These are phyloP conservation scores for Arabidopsis arenosa DNA, from an alignment of 345 rosid genomes.

Conservation along the genomic window DNA sequence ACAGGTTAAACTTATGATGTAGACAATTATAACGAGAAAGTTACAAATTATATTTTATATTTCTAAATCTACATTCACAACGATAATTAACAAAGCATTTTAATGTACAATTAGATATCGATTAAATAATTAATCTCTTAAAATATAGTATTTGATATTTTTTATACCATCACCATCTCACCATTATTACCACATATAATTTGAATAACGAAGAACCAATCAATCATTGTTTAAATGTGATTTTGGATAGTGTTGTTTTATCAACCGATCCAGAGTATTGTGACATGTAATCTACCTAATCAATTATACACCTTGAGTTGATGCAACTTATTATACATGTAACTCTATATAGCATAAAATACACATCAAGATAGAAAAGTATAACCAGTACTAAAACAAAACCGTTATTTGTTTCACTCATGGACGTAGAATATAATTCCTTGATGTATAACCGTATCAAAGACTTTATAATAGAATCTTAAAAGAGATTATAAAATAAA, in stretches of 20 bases:
- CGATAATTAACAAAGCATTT: slow-evolving; percentile 3
- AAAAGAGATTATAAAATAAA: background rate
- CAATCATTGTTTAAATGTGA: slow-evolving; percentile 29
- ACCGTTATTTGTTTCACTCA: background rate
- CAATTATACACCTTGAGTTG: slow-evolving; percentile 20
- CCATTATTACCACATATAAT: slow-evolving; percentile 4
- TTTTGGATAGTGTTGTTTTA: slow-evolving; percentile 42
- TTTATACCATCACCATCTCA: slow-evolving; percentile 22
- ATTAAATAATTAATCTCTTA: background rate
- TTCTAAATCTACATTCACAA: slow-evolving; percentile 24
- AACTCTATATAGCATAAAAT: background rate
- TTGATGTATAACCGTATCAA: slow-evolving; percentile 5
- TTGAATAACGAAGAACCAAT: slow-evolving; percentile 21
- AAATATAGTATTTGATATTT: background rate
- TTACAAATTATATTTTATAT: background rate
- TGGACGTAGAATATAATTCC: background rate
- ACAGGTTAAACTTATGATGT: background rate
- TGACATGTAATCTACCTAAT: slow-evolving; percentile 43
- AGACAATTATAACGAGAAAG: background rate
- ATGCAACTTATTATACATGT: background rate
- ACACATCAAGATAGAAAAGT: background rate
- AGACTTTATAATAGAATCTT: background rate
- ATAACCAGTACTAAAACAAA: background rate
- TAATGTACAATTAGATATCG: slow-evolving; percentile 10
- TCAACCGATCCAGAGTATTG: slow-evolving; percentile 41